Evolutionary conservation across 768 basidiomycete species (phyloP).

Genomic region (Podaxis sp.): DNA sequence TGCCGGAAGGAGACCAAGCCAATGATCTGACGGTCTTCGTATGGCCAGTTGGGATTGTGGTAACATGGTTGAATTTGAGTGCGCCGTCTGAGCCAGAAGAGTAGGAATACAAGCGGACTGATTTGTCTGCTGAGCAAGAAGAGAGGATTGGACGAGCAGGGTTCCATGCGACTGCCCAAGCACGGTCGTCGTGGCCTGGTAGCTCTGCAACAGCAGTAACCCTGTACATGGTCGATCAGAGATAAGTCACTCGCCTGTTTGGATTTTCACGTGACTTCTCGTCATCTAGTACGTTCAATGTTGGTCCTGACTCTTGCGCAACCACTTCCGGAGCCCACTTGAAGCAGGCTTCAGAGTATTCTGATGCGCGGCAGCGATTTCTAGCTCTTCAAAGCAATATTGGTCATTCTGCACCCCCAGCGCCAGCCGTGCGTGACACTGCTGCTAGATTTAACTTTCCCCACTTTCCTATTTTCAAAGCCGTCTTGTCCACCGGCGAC

Average conservation of each 20-base stretch:
- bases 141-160: slow-evolving; percentile 78
- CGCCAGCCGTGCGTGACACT: too few relatives aligned
- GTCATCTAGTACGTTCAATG: not conserved
- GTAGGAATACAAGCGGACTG: slow-evolving; percentile 84
- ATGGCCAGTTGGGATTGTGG: slow-evolving; percentile 82
- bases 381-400: too few relatives aligned
- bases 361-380: too few relatives aligned
- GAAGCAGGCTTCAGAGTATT: too few relatives aligned
- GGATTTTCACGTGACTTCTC: not conserved
- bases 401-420: too few relatives aligned
- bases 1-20: slow-evolving; percentile 88
- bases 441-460: too few relatives aligned
- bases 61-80: slow-evolving; percentile 49
- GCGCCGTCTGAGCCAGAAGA: slow-evolving; percentile 20
- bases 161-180: slow-evolving; percentile 91
- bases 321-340: too few relatives aligned
- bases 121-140: slow-evolving; percentile 94
- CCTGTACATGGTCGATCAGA: slow-evolving; percentile 11
- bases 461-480: too few relatives aligned
- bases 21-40: slow-evolving; percentile 83
- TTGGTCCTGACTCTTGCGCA: too few relatives aligned
- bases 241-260: not conserved
- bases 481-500: too few relatives aligned
- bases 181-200: slow-evolving; percentile 77
- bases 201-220: slow-evolving; percentile 1